Conservation (phyloP, 371 early-diverging fungal species). For the Chytridiales sp. region DNA sequence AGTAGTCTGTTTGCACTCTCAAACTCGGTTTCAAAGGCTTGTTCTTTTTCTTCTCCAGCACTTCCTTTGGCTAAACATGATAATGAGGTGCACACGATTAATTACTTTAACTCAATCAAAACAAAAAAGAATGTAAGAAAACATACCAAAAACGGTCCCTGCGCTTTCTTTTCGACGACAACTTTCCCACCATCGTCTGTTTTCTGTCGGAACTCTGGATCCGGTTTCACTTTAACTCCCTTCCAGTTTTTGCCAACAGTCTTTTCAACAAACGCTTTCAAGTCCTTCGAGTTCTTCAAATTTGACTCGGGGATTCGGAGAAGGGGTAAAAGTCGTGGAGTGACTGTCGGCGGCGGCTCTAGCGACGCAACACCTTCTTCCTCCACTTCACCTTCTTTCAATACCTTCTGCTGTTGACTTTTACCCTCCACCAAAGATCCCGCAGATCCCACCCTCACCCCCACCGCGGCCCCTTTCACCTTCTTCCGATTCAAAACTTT, state of each 20-base stretch:
- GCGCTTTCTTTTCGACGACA: conserved; percentile 26
- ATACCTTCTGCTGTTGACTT: background rate
- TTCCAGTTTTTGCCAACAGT: conserved; percentile 32
- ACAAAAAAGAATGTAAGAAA: background rate
- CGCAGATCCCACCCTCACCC: background rate
- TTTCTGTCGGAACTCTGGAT: conserved; percentile 2
- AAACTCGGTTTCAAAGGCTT: conserved; percentile 38
- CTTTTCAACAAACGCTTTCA: conserved; percentile 29
- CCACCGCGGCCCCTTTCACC: background rate
- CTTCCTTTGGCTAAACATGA: conserved; percentile 26
- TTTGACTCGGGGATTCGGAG: conserved; percentile 30
- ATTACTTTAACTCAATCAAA: background rate
- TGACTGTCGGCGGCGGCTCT: too few species aligned
- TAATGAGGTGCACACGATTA: background rate
- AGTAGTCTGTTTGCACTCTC: conserved; percentile 44
- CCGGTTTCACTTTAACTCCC: conserved; percentile 23
- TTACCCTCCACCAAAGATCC: background rate
- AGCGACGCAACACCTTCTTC: too few species aligned
- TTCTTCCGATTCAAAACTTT: background rate
- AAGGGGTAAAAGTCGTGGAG: conserved; percentile 13
- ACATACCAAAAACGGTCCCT: conserved; percentile 49
- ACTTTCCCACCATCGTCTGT: background rate
- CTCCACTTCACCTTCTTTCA: too few species aligned
- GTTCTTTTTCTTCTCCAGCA: conserved; percentile 23
- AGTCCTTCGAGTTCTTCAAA: conserved; percentile 26